Conservation (phyloP, 2,329 filamentous ascomycete genomes). For the Ophiostoma ips region DNA sequence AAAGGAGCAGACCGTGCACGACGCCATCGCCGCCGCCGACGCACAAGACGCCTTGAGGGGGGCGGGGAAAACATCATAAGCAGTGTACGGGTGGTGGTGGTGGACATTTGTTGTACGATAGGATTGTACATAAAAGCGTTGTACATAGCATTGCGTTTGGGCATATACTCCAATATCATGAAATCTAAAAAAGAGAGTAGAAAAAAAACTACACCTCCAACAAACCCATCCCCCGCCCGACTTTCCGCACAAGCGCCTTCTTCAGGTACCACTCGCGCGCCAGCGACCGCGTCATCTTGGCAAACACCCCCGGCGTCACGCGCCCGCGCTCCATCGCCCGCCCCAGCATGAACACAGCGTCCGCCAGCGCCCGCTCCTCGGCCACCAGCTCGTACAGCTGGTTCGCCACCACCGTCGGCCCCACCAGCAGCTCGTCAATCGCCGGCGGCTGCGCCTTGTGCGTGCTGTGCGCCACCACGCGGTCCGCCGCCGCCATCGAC, state of each 20-base stretch:
- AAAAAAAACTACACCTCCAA: background rate
- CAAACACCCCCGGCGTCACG: conserved; percentile 58
- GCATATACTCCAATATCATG: background rate
- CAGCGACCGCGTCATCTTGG: conserved; percentile 60
- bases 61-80: background rate
- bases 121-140: no score
- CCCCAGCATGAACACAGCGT: conserved; percentile 73
- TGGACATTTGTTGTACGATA: no score
- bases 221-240: conserved; percentile 62
- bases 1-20: conserved; percentile 68
- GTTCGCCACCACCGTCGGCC: conserved; percentile 81
- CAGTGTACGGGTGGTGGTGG: no score
- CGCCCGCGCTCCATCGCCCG: conserved; percentile 60
- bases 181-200: background rate
- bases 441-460: conserved; percentile 54
- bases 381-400: conserved; percentile 83
- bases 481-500: conserved; percentile 65
- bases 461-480: conserved; percentile 61
- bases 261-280: conserved; percentile 73
- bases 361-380: conserved; percentile 75
- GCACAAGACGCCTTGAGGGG: background rate
- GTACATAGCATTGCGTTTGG: no score
- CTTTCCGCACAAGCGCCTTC: conserved; percentile 68
- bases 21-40: conserved; percentile 17
- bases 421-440: conserved; percentile 85